Conservation (phyloP, 2,329 filamentous ascomycete genomes). For the Westerdykella sp. region DNA sequence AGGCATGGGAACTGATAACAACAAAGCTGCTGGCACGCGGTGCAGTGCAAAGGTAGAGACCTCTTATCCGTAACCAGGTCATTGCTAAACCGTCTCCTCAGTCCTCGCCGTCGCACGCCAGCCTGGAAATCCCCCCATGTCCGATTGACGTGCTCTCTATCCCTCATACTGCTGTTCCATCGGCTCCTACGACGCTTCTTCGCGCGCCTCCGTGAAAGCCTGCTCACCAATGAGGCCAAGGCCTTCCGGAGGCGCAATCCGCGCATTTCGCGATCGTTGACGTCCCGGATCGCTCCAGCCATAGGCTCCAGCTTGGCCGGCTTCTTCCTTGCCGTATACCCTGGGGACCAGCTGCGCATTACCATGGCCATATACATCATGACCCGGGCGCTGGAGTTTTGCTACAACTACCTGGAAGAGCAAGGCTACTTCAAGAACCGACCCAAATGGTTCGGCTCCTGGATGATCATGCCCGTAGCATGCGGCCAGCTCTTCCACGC, state of each 20-base stretch:
- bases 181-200: slow-evolving; percentile 88
- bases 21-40: slow-evolving; percentile 33
- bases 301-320: slow-evolving; percentile 87
- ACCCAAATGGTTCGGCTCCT: slow-evolving; percentile 58
- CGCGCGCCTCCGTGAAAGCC: slow-evolving; percentile 65
- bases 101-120: slow-evolving; percentile 35
- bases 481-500: slow-evolving; percentile 47
- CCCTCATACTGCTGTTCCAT: slow-evolving; percentile 80
- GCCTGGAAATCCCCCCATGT: slow-evolving; percentile 58
- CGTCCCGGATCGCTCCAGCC: slow-evolving; percentile 76
- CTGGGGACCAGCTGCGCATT: slow-evolving; percentile 62
- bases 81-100: slow-evolving; percentile 8
- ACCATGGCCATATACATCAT: slow-evolving; percentile 76
- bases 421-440: slow-evolving; percentile 59
- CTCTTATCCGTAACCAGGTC: neutral
- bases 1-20: slow-evolving; percentile 42
- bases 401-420: slow-evolving; percentile 76
- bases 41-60: slow-evolving; percentile 16
- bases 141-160: slow-evolving; percentile 74
- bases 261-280: slow-evolving; percentile 64
- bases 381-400: slow-evolving; percentile 76
- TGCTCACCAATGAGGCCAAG: slow-evolving; percentile 72
- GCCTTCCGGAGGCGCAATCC: slow-evolving; percentile 82
- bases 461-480: slow-evolving; percentile 47
- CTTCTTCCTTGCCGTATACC: slow-evolving; percentile 73